A percentile compares a stretch with the other conserved stretches of the same genome.
Evolutionary conservation across 2,329 filamentous ascomycete genomes (phyloP).

Genomic region (Curvularia eragrostidis): DNA sequence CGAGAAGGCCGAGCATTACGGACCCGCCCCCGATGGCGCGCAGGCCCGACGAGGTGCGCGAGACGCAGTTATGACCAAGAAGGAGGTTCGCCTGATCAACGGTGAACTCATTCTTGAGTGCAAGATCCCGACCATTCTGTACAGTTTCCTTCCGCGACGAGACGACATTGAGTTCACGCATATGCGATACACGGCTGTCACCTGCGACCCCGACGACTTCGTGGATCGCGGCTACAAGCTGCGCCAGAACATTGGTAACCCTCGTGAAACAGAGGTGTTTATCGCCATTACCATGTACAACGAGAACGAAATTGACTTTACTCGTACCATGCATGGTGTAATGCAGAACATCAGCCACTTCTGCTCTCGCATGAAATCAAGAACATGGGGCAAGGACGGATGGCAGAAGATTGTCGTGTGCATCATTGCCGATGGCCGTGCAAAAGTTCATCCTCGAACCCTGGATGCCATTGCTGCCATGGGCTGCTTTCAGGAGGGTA

Average conservation of each 20-base stretch:
- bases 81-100: conserved; percentile 95
- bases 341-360: conserved; percentile 99
- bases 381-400: conserved; percentile 94
- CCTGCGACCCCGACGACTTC: conserved; percentile 95
- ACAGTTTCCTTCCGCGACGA: conserved; percentile 91
- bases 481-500: conserved; percentile 97
- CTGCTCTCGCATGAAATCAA: conserved; percentile 87
- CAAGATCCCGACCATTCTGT: conserved; percentile 97
- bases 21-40: conserved; percentile 82
- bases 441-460: conserved; percentile 91
- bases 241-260: conserved; percentile 87
- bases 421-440: conserved; percentile 91
- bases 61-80: conserved; percentile 85
- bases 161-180: conserved; percentile 97
- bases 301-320: conserved; percentile 95
- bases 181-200: conserved; percentile 99
- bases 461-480: conserved; percentile 94
- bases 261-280: conserved; percentile 91
- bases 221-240: conserved; percentile 87
- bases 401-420: conserved; percentile 99
- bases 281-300: conserved; percentile 99
- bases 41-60: conserved; percentile 88
- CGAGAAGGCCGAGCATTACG: conserved; percentile 79
- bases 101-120: conserved; percentile 97
- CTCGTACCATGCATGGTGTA: conserved; percentile 96